phyloP scores from a whole-genome alignment of 306 rosid species.

The Trifolium dubium region DNA sequence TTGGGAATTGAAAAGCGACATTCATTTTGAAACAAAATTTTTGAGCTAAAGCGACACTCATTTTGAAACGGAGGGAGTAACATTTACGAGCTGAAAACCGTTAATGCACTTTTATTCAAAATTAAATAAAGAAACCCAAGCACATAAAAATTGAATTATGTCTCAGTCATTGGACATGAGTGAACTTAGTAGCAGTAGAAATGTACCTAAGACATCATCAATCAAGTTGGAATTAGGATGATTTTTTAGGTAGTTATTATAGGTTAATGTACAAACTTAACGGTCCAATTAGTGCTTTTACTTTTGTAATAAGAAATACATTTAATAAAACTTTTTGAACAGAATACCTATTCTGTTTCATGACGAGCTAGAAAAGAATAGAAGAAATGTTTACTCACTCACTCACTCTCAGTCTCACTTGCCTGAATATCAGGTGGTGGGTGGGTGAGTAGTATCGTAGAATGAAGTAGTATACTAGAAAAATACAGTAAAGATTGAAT shows the following conservation, averaged over 20 bases:
- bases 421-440: slow-evolving; percentile 17
- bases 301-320: background rate
- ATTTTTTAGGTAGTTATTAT: background rate
- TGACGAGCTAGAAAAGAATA: background rate
- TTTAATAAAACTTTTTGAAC: background rate
- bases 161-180: background rate
- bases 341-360: slow-evolving; percentile 20
- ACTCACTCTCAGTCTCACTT: slow-evolving; percentile 1
- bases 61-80: no score
- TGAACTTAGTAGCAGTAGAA: slow-evolving; percentile 19
- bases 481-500: slow-evolving; percentile 57
- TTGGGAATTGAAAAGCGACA: no score
- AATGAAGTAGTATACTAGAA: background rate
- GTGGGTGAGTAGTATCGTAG: slow-evolving; percentile 44
- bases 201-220: background rate
- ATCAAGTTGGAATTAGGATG: slow-evolving; percentile 7
- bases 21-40: no score
- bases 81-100: background rate
- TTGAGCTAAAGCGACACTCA: no score
- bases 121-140: background rate
- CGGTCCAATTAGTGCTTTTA: slow-evolving; percentile 20
- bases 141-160: background rate
- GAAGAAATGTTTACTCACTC: background rate
- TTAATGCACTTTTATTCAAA: background rate
- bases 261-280: background rate